Evolutionary conservation across 2,329 filamentous ascomycete species (phyloP).

Genomic region (Gaeumannomyces tritici): DNA sequence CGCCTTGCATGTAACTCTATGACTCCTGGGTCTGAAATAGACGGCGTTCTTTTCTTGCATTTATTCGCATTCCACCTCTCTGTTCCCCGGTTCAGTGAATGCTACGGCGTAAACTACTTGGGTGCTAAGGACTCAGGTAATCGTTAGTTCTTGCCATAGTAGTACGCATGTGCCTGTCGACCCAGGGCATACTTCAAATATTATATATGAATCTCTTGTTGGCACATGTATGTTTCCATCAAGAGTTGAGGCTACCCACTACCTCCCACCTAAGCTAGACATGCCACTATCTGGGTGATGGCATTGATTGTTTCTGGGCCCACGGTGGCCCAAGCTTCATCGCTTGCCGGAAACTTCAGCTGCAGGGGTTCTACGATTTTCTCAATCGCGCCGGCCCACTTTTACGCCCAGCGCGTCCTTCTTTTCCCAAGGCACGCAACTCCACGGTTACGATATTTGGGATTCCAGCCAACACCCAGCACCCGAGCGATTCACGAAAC

Average conservation of each 20-base stretch:
- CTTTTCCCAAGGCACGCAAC: neutral
- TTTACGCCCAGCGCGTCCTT: slow-evolving; percentile 1
- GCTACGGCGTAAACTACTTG: too few species aligned
- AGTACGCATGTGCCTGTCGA: too few species aligned
- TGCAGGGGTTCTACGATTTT: neutral
- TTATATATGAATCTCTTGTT: too few species aligned
- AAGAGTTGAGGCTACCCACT: too few species aligned
- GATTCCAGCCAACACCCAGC: neutral
- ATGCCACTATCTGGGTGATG: too few species aligned
- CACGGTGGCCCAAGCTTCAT: slow-evolving; percentile 15
- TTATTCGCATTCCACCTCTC: neutral
- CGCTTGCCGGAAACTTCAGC: slow-evolving; percentile 8
- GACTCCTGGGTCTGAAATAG: slow-evolving; percentile 6
- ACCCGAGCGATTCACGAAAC: neutral
- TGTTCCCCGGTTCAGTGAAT: neutral
- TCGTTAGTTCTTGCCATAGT: too few species aligned
- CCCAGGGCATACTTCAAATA: too few species aligned
- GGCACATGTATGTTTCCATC: too few species aligned
- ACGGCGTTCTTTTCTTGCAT: slow-evolving; percentile 12
- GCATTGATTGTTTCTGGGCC: neutral
- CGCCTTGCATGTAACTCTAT: neutral
- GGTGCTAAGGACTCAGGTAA: too few species aligned
- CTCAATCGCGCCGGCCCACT: neutral
- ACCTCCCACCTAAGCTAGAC: too few species aligned
- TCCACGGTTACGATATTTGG: neutral